Conservation (phyloP, 1,284 basidiomycete species). For the Rhodotorula sp. region DNA sequence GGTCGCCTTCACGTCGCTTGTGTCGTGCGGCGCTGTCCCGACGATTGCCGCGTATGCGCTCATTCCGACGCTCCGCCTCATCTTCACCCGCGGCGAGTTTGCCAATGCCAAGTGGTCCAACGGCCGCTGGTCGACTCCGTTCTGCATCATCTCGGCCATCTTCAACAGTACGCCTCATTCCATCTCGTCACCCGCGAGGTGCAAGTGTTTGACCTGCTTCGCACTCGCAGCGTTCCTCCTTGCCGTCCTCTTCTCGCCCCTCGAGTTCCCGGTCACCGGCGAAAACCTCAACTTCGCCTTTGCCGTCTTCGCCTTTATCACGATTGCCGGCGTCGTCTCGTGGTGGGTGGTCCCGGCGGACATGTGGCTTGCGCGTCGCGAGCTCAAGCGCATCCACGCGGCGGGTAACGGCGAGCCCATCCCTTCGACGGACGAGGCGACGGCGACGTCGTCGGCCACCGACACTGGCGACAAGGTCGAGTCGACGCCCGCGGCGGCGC, state of each 20-base stretch:
- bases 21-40: constrained; percentile 76
- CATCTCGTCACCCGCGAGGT: background rate
- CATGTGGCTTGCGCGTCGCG: constrained; percentile 69
- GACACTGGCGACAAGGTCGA: background rate
- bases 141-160: constrained; percentile 65
- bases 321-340: constrained; percentile 69
- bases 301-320: constrained; percentile 71
- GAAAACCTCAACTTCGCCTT: constrained; percentile 71
- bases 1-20: constrained; percentile 80
- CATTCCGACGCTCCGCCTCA: constrained; percentile 68
- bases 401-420: background rate
- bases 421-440: background rate
- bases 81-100: constrained; percentile 73
- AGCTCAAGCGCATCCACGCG: constrained; percentile 45
- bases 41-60: constrained; percentile 80
- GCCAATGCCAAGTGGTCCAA: constrained; percentile 68
- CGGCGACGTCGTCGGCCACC: background rate
- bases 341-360: constrained; percentile 75
- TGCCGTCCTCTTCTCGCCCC: constrained; percentile 70
- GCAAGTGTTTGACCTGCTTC: constrained; percentile 14
- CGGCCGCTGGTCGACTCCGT: constrained; percentile 64
- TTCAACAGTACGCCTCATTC: constrained; percentile 67
- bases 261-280: constrained; percentile 72
- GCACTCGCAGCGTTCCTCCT: constrained; percentile 51
- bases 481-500: background rate